Evolutionary conservation across 306 rosid species (phyloP).

Genomic region (Glycyrrhiza uralensis): DNA sequence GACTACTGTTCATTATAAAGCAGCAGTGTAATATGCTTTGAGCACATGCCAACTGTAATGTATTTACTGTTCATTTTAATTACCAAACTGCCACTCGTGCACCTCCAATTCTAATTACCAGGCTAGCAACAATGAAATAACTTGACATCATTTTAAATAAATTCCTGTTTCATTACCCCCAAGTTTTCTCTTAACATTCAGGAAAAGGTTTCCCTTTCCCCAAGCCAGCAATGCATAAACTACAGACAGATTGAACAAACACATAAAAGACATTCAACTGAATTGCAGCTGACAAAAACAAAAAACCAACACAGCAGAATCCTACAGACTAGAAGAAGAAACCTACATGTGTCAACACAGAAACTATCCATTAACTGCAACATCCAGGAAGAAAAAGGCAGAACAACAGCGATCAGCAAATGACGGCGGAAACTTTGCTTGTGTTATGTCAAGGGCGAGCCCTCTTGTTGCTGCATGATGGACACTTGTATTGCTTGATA

Average conservation of each 20-base stretch:
- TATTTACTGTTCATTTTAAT: too few species aligned
- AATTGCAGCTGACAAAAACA: slow-evolving; percentile 36
- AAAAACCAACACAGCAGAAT: slow-evolving; percentile 31
- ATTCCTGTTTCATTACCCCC: slow-evolving; percentile 13
- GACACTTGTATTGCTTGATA: slow-evolving; percentile 94
- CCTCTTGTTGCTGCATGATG: slow-evolving; percentile 92
- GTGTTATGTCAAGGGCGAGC: slow-evolving; percentile 55
- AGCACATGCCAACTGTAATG: too few species aligned
- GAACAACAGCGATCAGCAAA: slow-evolving; percentile 29
- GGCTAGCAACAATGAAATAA: neutral
- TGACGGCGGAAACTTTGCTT: neutral
- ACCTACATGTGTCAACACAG: slow-evolving; percentile 28
- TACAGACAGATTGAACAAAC: slow-evolving; percentile 33
- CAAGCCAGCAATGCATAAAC: slow-evolving; percentile 26
- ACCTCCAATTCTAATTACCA: too few species aligned
- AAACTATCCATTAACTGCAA: slow-evolving; percentile 36
- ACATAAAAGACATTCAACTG: slow-evolving; percentile 23
- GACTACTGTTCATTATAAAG: too few species aligned
- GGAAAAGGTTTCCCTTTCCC: slow-evolving; percentile 33
- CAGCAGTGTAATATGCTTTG: too few species aligned
- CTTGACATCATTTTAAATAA: slow-evolving; percentile 16
- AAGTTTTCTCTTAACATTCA: slow-evolving; percentile 24
- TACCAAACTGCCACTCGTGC: too few species aligned
- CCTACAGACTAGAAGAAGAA: slow-evolving; percentile 39
- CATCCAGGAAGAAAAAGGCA: slow-evolving; percentile 23